Evolutionary conservation across 1,284 basidiomycete genomes (phyloP).

Genomic region (Termitomyces sp.): DNA sequence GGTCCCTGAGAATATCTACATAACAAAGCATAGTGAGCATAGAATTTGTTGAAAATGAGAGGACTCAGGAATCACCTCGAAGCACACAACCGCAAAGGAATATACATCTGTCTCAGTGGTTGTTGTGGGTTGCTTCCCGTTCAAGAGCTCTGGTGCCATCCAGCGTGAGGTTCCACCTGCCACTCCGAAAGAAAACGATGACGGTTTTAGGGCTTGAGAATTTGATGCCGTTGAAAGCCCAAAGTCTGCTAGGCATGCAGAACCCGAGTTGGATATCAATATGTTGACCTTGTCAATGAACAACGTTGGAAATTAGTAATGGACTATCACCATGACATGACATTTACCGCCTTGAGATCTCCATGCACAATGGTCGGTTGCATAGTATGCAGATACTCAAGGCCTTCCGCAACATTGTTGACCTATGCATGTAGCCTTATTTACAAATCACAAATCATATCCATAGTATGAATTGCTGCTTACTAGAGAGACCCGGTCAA

Average conservation of each 20-base stretch:
- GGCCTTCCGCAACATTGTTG: slow-evolving; percentile 28
- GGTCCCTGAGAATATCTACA: too few relatives aligned
- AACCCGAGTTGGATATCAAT: slow-evolving; percentile 23
- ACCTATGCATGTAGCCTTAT: too few relatives aligned
- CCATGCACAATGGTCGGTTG: slow-evolving; percentile 31
- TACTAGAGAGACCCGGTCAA: slow-evolving; percentile 22
- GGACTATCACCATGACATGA: too few relatives aligned
- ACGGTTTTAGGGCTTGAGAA: slow-evolving; percentile 10
- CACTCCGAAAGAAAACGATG: slow-evolving; percentile 9
- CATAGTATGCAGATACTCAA: slow-evolving; percentile 30
- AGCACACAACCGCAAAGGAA: too few relatives aligned
- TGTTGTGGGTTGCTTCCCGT: slow-evolving; percentile 3
- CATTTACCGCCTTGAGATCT: slow-evolving; percentile 27
- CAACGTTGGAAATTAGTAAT: too few relatives aligned
- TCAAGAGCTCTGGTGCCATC: slow-evolving; percentile 21
- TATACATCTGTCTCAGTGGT: neutral
- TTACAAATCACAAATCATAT: slow-evolving; percentile 6
- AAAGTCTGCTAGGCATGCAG: slow-evolving; percentile 34
- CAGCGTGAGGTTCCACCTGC: slow-evolving; percentile 19
- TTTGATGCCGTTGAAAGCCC: slow-evolving; percentile 25
- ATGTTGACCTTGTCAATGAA: slow-evolving; percentile 28
- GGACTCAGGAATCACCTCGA: too few relatives aligned
- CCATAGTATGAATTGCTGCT: too few relatives aligned
- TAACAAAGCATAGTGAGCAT: too few relatives aligned
- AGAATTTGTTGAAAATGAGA: too few relatives aligned